A percentile compares a stretch with the other conserved stretches of the same genome.
These are phyloP conservation scores for Ascochyta pisi DNA, from an alignment of 2,329 filamentous ascomycete genomes.

Conservation along the genomic window DNA sequence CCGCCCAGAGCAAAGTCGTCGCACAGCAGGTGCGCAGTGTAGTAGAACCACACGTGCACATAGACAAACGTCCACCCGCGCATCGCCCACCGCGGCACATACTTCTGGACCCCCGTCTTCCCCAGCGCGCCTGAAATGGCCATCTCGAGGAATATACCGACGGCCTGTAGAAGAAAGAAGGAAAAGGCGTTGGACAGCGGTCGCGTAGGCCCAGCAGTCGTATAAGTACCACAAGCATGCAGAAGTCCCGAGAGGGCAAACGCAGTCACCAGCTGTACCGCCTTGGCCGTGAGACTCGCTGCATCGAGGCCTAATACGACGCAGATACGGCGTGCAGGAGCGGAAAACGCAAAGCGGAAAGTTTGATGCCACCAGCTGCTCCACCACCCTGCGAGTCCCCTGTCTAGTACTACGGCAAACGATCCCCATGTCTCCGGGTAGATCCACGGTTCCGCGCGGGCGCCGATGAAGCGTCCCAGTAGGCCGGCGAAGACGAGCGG, in stretches of 20 bases:
- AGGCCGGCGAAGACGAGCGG: slow-evolving; percentile 67
- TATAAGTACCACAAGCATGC: slow-evolving; percentile 74
- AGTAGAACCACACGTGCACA: slow-evolving; percentile 70
- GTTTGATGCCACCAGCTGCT: slow-evolving; percentile 89
- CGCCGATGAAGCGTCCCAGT: slow-evolving; percentile 66
- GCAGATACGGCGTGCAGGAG: slow-evolving; percentile 62
- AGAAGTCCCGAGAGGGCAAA: slow-evolving; percentile 73
- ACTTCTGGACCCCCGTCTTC: slow-evolving; percentile 39
- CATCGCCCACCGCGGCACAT: slow-evolving; percentile 56
- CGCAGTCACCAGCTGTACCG: slow-evolving; percentile 58
- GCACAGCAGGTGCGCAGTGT: slow-evolving; percentile 69
- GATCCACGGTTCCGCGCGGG: slow-evolving; percentile 66
- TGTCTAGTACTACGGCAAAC: slow-evolving; percentile 63
- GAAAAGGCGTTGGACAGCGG: slow-evolving; percentile 60
- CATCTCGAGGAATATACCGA: slow-evolving; percentile 69
- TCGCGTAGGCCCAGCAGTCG: slow-evolving; percentile 61
- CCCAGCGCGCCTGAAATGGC: slow-evolving; percentile 34
- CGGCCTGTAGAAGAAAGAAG: slow-evolving; percentile 76
- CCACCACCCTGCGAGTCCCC: slow-evolving; percentile 83
- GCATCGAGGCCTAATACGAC: slow-evolving; percentile 35
- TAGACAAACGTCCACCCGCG: slow-evolving; percentile 67
- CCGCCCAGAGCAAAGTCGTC: slow-evolving; percentile 79
- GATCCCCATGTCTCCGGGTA: slow-evolving; percentile 66
- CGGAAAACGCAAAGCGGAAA: slow-evolving; percentile 75
- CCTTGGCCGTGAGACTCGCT: slow-evolving; percentile 46